A percentile compares a stretch with the other conserved stretches of the same genome.
Evolutionary conservation across 306 rosid species (phyloP).

Genomic region (Abrus pulchellus): DNA sequence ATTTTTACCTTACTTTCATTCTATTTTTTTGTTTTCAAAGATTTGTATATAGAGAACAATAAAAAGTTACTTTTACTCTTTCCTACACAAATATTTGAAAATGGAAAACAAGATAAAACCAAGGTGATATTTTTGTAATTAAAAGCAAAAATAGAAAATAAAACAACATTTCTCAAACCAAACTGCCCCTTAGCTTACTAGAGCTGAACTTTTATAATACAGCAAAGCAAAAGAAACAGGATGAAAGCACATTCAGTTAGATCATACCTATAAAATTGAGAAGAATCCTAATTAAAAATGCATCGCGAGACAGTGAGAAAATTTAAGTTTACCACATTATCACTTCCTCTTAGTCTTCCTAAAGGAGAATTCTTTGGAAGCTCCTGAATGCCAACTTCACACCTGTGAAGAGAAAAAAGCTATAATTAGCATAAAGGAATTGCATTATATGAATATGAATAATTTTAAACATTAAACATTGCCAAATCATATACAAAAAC

Average conservation of each 20-base stretch:
- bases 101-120: no score
- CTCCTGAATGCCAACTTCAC: conserved; percentile 94
- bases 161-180: no score
- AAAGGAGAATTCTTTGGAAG: conserved; percentile 77
- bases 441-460: neutral
- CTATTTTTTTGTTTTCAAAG: no score
- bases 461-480: neutral
- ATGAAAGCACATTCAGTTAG: neutral
- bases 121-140: no score
- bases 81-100: no score
- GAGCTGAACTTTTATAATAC: neutral
- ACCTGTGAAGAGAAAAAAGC: conserved; percentile 51
- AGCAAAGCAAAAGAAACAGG: conserved; percentile 12
- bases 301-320: neutral
- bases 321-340: conserved; percentile 76
- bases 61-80: no score
- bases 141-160: no score
- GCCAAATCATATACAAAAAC: conserved; percentile 1
- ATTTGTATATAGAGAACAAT: no score
- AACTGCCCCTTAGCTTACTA: neutral
- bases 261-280: neutral
- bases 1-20: no score
- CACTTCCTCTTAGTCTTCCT: conserved; percentile 97
- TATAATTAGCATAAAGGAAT: conserved; percentile 17
- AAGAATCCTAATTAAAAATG: conserved; percentile 15